Conservation (phyloP, 2,329 filamentous ascomycete genomes). For the Rasamsonia emersonii region DNA sequence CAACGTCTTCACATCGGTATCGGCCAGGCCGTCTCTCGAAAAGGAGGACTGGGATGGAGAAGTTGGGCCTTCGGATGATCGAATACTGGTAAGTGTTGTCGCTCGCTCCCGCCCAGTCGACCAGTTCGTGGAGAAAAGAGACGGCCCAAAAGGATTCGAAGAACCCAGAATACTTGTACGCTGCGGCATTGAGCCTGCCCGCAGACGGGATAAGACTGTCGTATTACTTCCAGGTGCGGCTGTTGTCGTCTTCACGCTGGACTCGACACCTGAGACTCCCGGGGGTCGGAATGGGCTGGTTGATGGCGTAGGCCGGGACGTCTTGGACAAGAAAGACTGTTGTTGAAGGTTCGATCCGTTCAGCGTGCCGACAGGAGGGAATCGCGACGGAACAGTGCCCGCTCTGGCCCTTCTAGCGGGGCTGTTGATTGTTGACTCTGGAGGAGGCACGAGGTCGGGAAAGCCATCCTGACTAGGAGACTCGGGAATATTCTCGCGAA, state of each 20-base stretch:
- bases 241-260: slow-evolving; percentile 29
- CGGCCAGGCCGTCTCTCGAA: slow-evolving; percentile 72
- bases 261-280: slow-evolving; percentile 32
- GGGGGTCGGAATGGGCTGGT: slow-evolving; percentile 77
- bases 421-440: slow-evolving; percentile 55
- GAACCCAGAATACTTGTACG: slow-evolving; percentile 59
- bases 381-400: slow-evolving; percentile 90
- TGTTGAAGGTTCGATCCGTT: slow-evolving; percentile 49
- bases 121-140: slow-evolving; percentile 84
- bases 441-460: slow-evolving; percentile 72
- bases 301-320: slow-evolving; percentile 75
- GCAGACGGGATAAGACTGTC: slow-evolving; percentile 70
- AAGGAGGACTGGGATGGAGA: slow-evolving; percentile 82
- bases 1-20: slow-evolving; percentile 84
- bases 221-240: slow-evolving; percentile 51
- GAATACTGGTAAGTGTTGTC: slow-evolving; percentile 81
- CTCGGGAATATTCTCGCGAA: slow-evolving; percentile 95
- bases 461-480: slow-evolving; percentile 89
- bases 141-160: slow-evolving; percentile 69
- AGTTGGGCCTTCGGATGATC: slow-evolving; percentile 75
- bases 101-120: slow-evolving; percentile 70
- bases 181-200: slow-evolving; percentile 91
- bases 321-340: slow-evolving; percentile 58
- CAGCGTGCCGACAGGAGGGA: slow-evolving; percentile 65
- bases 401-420: slow-evolving; percentile 74